Base-by-base conservation (phyloP, 441 rosid genomes). In the Geranium incanum region DNA sequence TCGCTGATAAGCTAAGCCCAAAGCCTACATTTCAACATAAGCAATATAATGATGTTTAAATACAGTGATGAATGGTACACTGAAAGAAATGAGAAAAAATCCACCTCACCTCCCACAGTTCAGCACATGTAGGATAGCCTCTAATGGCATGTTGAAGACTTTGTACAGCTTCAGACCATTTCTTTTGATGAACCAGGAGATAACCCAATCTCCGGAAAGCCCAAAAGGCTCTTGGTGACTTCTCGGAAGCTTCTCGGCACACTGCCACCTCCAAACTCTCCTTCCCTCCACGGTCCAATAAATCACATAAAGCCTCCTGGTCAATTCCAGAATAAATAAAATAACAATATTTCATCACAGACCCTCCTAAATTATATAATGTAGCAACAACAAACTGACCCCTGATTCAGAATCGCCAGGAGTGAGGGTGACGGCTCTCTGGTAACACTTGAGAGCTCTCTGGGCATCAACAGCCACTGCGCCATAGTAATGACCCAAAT, bases 141-240 rank as follows among this genome's bases (percentile, higher is more conserved):
- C 95, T 88, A 80, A 95, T 95, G 66, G 97, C 99, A 76, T 88
- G 96, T 69, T 95, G 97, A 81, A 95, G 97, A 68, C 88, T 82
- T 62, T 76, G 93, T 70, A 92, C 96, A 73, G 99, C 97, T 74
- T 92, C 93, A 63, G 99, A 86, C 93, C 94, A 90, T 72, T 80
- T 83, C 71, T 74, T 81, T 73, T 84, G 89, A 86, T 85, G 86
- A 66, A 92, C 80, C 83, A 89, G 81, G 68, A 95, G 81, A 80
- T 80, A 90, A 71, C 98, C 99, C 72, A 90, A 76, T 79, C 95
- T 83, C 5, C 86, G 82, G 75, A 90, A 92, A 50, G 99, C 97
- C 98, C 99, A 92, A 72, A 89, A 95, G 73, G 98, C 97, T 83
- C 92, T 89, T 0, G 99, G 91, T 4, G 98, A 95, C 76, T 85